These are phyloP conservation scores for Cutaneotrichosporon sp. DNA, from an alignment of 1,284 basidiomycete species.

Conservation along the genomic window DNA sequence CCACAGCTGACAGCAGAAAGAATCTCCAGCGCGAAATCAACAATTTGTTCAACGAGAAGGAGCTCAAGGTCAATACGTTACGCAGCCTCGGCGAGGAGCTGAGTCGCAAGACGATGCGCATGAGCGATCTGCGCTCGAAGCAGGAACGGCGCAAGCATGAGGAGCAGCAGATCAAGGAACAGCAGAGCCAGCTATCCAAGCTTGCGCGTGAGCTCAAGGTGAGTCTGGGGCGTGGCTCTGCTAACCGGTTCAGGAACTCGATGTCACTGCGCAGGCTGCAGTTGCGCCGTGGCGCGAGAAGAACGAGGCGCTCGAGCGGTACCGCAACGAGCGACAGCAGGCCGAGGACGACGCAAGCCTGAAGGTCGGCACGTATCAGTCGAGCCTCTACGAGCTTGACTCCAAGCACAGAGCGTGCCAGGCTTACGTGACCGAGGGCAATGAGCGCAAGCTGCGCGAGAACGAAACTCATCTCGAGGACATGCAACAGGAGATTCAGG, in stretches of 20 bases:
- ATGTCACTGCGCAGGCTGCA: slow-evolving; percentile 31
- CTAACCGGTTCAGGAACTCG: slow-evolving; percentile 30
- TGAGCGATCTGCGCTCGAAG: slow-evolving; percentile 59
- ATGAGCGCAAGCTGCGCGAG: slow-evolving; percentile 60
- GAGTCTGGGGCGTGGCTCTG: background rate
- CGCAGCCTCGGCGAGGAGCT: slow-evolving; percentile 52
- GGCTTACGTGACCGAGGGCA: slow-evolving; percentile 64
- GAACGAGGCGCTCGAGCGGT: slow-evolving; percentile 32
- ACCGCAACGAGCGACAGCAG: slow-evolving; percentile 30
- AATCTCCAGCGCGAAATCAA: slow-evolving; percentile 64
- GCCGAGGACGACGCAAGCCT: slow-evolving; percentile 33
- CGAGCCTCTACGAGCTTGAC: slow-evolving; percentile 36
- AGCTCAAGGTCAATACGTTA: slow-evolving; percentile 59
- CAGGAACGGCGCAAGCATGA: slow-evolving; percentile 60
- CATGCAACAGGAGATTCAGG: slow-evolving; percentile 45
- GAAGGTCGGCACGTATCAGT: slow-evolving; percentile 32
- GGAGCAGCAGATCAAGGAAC: slow-evolving; percentile 59
- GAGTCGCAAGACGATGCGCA: slow-evolving; percentile 60
- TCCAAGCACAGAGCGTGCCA: slow-evolving; percentile 38
- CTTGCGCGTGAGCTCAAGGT: slow-evolving; percentile 42
- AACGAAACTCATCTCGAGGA: slow-evolving; percentile 57
- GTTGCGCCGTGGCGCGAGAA: slow-evolving; percentile 44
- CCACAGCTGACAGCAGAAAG: slow-evolving; percentile 54
- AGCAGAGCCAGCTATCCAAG: slow-evolving; percentile 57
- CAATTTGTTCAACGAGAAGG: slow-evolving; percentile 59